phyloP scores from a whole-genome alignment of 1,284 basidiomycete species.

The Sanghuangporus weigelae region DNA sequence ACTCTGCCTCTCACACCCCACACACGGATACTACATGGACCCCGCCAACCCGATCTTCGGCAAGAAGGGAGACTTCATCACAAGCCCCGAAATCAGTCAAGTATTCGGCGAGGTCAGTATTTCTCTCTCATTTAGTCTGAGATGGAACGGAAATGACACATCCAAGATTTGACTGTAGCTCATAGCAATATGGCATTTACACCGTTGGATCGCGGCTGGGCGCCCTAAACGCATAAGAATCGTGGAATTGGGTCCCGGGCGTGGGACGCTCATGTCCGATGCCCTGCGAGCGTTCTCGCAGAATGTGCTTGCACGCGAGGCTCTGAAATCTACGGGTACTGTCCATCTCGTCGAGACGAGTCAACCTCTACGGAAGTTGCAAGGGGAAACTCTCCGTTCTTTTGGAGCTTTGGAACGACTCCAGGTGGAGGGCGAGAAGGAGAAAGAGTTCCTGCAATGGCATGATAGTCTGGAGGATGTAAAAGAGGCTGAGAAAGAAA shows the following conservation, averaged over 20 bases:
- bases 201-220: constrained; percentile 67
- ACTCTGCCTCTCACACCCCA: constrained; percentile 82
- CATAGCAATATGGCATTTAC: constrained; percentile 81
- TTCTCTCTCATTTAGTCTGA: constrained; percentile 19
- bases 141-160: constrained; percentile 20
- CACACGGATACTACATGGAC: constrained; percentile 86
- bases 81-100: constrained; percentile 95
- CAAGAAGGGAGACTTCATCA: constrained; percentile 87
- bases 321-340: constrained; percentile 31
- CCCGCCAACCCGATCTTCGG: constrained; percentile 76
- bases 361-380: constrained; percentile 56
- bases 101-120: constrained; percentile 88
- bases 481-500: constrained; percentile 24
- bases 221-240: constrained; percentile 55
- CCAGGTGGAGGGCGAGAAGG: constrained; percentile 9
- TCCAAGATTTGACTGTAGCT: constrained; percentile 45
- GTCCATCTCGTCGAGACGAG: constrained; percentile 85
- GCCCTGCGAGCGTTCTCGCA: constrained; percentile 71
- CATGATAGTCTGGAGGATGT: constrained; percentile 72
- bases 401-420: constrained; percentile 1
- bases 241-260: constrained; percentile 91
- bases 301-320: constrained; percentile 35
- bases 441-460: constrained; percentile 51
- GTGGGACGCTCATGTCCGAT: constrained; percentile 90
- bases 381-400: constrained; percentile 49